Percentiles rank a stretch among this genome's conserved stretches.
Conservation (phyloP, 2,329 filamentous ascomycete species). For the Epichloe bromicola region DNA sequence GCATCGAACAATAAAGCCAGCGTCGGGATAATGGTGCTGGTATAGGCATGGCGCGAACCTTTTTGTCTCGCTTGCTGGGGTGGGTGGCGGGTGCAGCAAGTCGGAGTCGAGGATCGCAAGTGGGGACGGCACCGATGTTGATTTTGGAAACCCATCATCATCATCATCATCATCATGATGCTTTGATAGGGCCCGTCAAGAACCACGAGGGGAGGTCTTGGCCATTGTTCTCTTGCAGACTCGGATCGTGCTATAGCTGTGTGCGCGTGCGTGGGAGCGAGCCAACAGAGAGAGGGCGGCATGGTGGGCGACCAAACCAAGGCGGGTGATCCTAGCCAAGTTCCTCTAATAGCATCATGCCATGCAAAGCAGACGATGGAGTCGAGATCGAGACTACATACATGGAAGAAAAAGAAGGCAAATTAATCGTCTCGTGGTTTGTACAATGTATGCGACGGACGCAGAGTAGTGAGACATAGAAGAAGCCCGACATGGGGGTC, state of each 20-base stretch:
- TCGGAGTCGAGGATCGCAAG: not conserved
- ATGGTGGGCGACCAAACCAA: not conserved
- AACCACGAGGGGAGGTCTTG: slow-evolving; percentile 1
- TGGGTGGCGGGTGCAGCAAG: slow-evolving; percentile 3
- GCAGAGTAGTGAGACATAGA: slow-evolving; percentile 8
- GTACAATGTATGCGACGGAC: slow-evolving; percentile 7
- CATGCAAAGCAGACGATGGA: slow-evolving; percentile 1
- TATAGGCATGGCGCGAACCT: slow-evolving; percentile 4
- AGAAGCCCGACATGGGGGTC: slow-evolving; percentile 5
- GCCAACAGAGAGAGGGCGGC: no score
- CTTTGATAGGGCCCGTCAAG: not conserved
- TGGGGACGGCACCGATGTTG: not conserved
- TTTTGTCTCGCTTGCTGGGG: slow-evolving; percentile 6
- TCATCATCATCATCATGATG: not conserved
- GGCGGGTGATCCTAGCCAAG: not conserved
- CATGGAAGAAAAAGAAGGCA: not conserved
- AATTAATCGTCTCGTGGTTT: slow-evolving; percentile 1
- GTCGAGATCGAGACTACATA: not conserved
- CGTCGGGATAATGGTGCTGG: slow-evolving; percentile 1
- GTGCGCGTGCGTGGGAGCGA: not conserved
- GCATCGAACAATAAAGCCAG: slow-evolving; percentile 4
- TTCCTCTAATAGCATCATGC: not conserved
- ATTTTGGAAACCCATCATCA: not conserved
- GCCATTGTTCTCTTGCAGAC: slow-evolving; percentile 2
- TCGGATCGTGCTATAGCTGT: not conserved